Evolutionary conservation across 1,284 basidiomycete species (phyloP).

Genomic region (Ustilago nuda): DNA sequence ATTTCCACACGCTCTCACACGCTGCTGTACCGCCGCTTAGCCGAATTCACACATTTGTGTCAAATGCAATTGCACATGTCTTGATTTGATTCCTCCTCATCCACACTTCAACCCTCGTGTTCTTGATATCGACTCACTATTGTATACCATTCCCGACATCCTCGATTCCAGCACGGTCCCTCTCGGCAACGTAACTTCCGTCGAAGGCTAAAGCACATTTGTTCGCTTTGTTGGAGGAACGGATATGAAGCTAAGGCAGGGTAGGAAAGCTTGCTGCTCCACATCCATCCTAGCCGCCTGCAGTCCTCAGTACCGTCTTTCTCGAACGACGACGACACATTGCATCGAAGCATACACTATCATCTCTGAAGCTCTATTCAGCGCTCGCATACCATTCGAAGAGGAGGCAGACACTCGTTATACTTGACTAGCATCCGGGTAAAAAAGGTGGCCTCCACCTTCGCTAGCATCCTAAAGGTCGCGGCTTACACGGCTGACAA

Average conservation of each 20-base stretch:
- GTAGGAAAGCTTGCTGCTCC: neutral
- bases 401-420: neutral
- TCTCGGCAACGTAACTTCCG: neutral
- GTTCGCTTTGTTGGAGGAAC: neutral
- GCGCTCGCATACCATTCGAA: neutral
- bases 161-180: slow-evolving; percentile 6
- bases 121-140: neutral
- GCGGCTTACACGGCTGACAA: neutral
- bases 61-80: neutral
- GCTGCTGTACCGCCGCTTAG: slow-evolving; percentile 1
- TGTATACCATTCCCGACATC: neutral
- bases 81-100: neutral
- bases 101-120: neutral
- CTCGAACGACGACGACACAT: neutral
- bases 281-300: neutral
- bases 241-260: neutral
- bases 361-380: slow-evolving; percentile 3
- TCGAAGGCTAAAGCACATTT: neutral
- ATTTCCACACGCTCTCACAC: slow-evolving; percentile 3
- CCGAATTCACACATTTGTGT: neutral
- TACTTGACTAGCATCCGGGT: neutral
- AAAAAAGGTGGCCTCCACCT: neutral
- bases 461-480: neutral
- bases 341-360: neutral
- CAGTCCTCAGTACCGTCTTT: neutral